phyloP scores from a whole-genome alignment of 257 asterid genomes.

The Solanum arcanum region DNA sequence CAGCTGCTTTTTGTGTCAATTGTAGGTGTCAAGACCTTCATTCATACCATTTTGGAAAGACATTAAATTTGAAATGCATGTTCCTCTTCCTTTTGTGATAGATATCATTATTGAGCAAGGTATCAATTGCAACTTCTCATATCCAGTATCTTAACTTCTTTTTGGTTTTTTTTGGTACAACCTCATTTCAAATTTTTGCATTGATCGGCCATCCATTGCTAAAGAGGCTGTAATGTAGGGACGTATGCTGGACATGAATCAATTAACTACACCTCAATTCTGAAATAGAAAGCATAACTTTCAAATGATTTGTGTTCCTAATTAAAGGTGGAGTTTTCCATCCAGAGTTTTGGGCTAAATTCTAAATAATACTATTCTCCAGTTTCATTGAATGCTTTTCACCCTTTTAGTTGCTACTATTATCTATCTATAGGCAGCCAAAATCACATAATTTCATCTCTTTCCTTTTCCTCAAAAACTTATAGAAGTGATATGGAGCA shows the following conservation, averaged over 20 bases:
- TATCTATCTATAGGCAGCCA: neutral
- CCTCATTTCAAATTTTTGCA: neutral
- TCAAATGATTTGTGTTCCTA: neutral
- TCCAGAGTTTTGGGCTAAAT: neutral
- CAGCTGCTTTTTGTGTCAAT: neutral
- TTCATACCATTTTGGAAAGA: constrained; percentile 54
- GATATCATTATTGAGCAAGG: constrained; percentile 68
- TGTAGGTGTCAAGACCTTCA: constrained; percentile 65
- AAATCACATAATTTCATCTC: neutral
- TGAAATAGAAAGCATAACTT: neutral
- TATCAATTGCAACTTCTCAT: constrained; percentile 4
- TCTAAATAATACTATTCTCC: neutral
- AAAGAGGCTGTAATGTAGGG: neutral
- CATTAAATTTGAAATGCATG: constrained; percentile 40
- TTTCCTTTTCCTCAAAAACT: neutral
- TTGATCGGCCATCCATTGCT: neutral
- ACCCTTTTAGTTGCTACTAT: neutral
- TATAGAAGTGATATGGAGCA: neutral
- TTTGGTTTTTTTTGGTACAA: neutral
- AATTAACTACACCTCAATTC: neutral
- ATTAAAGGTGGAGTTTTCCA: neutral
- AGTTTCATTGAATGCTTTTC: neutral
- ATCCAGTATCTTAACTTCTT: neutral
- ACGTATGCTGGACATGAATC: neutral
- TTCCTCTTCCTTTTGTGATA: constrained; percentile 47